These are phyloP conservation scores for Picochlorum sp. DNA, from an alignment of 139 green algal genomes.

Conservation along the genomic window DNA sequence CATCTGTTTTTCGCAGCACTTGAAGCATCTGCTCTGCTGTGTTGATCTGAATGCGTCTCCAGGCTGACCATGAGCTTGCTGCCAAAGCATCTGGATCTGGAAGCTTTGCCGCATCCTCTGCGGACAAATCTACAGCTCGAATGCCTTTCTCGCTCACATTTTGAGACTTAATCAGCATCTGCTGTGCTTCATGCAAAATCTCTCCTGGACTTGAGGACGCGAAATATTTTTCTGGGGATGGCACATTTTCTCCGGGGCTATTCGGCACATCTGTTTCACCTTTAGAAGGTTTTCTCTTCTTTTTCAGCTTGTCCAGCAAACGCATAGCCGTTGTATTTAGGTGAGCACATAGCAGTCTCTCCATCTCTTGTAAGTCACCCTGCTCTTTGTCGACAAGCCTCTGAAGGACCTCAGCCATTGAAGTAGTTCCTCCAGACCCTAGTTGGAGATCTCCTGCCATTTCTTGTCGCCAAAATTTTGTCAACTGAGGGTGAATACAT, in stretches of 20 bases:
- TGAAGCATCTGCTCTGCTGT: not conserved
- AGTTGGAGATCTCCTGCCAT: conserved; percentile 37
- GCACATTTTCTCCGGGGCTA: not conserved
- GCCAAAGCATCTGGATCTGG: not conserved
- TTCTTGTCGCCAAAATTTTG: conserved; percentile 30
- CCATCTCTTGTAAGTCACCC: not conserved
- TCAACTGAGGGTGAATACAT: conserved; percentile 73
- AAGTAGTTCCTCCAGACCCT: not conserved
- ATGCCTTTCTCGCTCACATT: not conserved
- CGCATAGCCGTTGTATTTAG: not conserved
- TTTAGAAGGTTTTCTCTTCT: not conserved
- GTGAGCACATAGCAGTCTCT: not conserved
- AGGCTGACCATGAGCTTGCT: not conserved
- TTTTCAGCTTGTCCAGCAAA: not conserved
- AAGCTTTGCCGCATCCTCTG: not conserved
- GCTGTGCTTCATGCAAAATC: not conserved
- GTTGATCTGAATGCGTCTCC: conserved; percentile 1
- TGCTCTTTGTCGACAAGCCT: not conserved
- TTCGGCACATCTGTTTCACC: not conserved
- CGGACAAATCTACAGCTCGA: not conserved
- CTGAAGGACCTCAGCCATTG: conserved; percentile 2
- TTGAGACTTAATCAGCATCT: not conserved
- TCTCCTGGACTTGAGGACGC: not conserved
- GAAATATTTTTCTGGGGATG: not conserved
- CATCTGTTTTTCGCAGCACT: not conserved